Percentiles rank a stretch among this genome's conserved stretches.
These are phyloP conservation scores for Botrytis squamosa DNA, from an alignment of 2,329 filamentous ascomycete genomes.

Conservation along the genomic window DNA sequence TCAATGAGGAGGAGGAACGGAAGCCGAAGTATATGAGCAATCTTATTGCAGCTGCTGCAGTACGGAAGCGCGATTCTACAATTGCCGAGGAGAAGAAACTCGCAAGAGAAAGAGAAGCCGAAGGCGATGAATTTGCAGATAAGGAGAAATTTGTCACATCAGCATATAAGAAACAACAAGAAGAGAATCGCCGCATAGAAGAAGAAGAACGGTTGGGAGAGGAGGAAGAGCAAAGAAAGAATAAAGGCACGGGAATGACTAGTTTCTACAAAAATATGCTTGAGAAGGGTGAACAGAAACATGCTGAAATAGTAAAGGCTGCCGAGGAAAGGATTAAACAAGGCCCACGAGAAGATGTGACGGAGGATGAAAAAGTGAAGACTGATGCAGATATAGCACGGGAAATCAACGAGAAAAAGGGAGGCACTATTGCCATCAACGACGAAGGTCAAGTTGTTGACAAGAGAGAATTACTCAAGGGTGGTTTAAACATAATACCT, in stretches of 20 bases:
- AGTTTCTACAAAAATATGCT: slow-evolving; percentile 76
- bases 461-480: slow-evolving; percentile 74
- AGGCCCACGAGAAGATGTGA: slow-evolving; percentile 42
- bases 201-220: slow-evolving; percentile 68
- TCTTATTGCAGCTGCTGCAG: slow-evolving; percentile 69
- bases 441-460: slow-evolving; percentile 83
- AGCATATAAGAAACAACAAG: slow-evolving; percentile 78
- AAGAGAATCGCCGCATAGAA: slow-evolving; percentile 68
- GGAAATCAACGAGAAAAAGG: slow-evolving; percentile 62
- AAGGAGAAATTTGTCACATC: slow-evolving; percentile 87
- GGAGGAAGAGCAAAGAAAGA: slow-evolving; percentile 63
- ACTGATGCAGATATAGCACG: slow-evolving; percentile 63
- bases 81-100: slow-evolving; percentile 80
- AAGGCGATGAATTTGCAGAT: slow-evolving; percentile 76
- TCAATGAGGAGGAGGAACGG: slow-evolving; percentile 55
- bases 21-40: slow-evolving; percentile 78
- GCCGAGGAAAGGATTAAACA: slow-evolving; percentile 54
- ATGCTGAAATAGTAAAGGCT: slow-evolving; percentile 68
- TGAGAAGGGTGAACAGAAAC: slow-evolving; percentile 66
- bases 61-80: slow-evolving; percentile 73
- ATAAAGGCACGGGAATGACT: slow-evolving; percentile 68
- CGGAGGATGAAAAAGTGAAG: slow-evolving; percentile 47
- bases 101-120: slow-evolving; percentile 72
- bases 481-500: slow-evolving; percentile 70
- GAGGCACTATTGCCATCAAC: slow-evolving; percentile 65